Base-by-base conservation (phyloP, 495 filamentous ascomycete species). In the Astrothelium macrocarpum region DNA sequence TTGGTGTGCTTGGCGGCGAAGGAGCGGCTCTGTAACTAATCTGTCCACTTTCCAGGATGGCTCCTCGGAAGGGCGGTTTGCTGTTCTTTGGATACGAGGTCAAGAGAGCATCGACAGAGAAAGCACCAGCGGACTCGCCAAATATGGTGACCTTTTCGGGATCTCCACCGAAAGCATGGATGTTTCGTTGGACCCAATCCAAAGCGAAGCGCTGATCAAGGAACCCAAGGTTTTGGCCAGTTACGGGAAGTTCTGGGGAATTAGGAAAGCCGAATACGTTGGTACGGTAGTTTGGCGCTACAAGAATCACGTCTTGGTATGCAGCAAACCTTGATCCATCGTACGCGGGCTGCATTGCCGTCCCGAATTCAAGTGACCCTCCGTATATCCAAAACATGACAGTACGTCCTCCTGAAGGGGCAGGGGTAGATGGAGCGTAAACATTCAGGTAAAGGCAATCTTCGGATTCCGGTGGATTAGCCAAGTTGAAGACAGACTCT, bases 381-480 rank as follows among this genome's bases (percentile, higher is more conserved):
- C 71, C 71, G 61, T 73, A 72, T 46, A 73, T 73, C 70, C 68
- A 73, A 64, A 71, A 73, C 66, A 73, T 25, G n/a, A 73, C 71
- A 0, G 70, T 25, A 4, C 71, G 64, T 7, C 71, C 71, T 39
- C 66, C 68, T 10, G 53, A 46, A 0, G 68, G 66, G 5, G 68
- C 59, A 7, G 66, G 67, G 14, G 65, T 67, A 2, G 70, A 65
- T 2, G 73, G 74, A 2, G 70, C 71, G 34, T 68, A 77, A 32
- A 77, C 70, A 59, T 77, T 77, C 32, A 77, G 59, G 61, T 74
- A 77, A 14, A 75, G 62, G 65, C 75, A 77, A 61, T 77, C 75
- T 60, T 76, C 74, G 60, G 72, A 77, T 63, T 78, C 75, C n/a
- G 31, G 60, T 23, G 67, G 66, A 2, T 66, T 32, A 1, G 72